These are phyloP conservation scores for Viridothelium virens DNA, from an alignment of 495 filamentous ascomycete species.

Conservation along the genomic window DNA sequence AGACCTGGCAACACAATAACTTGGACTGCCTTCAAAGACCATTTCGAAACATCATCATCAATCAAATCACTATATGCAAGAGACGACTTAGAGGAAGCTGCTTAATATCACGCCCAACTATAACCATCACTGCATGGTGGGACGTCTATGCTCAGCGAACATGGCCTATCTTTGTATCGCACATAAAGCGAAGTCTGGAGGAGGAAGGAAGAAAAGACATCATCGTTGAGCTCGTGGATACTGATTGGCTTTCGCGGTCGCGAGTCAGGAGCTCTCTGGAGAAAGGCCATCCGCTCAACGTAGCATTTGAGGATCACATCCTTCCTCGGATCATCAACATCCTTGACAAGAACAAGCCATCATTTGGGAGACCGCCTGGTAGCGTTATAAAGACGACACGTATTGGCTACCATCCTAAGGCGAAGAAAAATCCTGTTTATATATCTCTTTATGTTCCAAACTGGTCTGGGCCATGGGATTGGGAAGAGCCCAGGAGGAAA, in stretches of 20 bases:
- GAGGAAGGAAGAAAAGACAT: neutral
- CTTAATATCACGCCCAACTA: neutral
- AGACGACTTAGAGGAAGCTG: neutral
- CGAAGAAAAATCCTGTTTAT: neutral
- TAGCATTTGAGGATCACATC: neutral
- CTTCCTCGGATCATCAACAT: neutral
- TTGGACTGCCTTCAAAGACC: neutral
- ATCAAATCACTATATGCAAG: neutral
- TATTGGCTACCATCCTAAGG: neutral
- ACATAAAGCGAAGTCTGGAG: neutral
- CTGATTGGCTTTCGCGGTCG: neutral
- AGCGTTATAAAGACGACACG: neutral
- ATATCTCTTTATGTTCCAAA: neutral
- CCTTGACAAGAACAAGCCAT: neutral
- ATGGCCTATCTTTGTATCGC: neutral
- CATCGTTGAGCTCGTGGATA: conserved; percentile 1
- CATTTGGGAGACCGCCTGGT: no score
- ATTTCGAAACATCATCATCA: neutral
- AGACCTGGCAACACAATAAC: neutral
- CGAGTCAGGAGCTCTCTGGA: neutral
- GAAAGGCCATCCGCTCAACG: neutral
- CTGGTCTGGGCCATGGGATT: neutral
- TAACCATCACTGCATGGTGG: neutral
- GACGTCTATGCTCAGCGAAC: neutral
- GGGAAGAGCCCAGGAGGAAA: neutral